These are phyloP conservation scores for Russula earlei DNA, from an alignment of 768 basidiomycete genomes.

Conservation along the genomic window DNA sequence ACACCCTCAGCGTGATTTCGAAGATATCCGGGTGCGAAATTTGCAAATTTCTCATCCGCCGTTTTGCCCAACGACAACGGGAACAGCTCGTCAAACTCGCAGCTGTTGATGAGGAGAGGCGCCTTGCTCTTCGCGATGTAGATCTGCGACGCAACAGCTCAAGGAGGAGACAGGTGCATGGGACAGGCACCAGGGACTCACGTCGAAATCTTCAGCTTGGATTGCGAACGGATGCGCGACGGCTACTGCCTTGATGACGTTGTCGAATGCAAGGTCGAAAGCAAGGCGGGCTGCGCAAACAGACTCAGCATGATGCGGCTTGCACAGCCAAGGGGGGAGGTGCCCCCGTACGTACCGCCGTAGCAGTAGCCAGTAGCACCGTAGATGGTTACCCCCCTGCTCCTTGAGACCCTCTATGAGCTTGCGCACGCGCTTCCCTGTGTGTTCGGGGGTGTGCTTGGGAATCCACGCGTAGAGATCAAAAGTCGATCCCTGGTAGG, in stretches of 20 bases:
- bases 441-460: slow-evolving; percentile 17
- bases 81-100: slow-evolving; percentile 30
- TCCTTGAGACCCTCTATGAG: slow-evolving; percentile 25
- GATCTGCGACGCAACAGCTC: slow-evolving; percentile 20
- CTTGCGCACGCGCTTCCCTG: slow-evolving; percentile 20
- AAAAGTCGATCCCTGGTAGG: neutral
- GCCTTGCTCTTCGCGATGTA: slow-evolving; percentile 28
- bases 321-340: too few relatives aligned
- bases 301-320: neutral
- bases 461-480: slow-evolving; percentile 3
- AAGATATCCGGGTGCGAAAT: slow-evolving; percentile 31
- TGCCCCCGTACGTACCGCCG: slow-evolving; percentile 17
- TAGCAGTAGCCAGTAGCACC: slow-evolving; percentile 27
- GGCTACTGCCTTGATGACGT: slow-evolving; percentile 31
- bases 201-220: slow-evolving; percentile 32
- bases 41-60: slow-evolving; percentile 32
- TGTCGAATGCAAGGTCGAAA: slow-evolving; percentile 34
- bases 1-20: slow-evolving; percentile 31
- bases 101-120: slow-evolving; percentile 36
- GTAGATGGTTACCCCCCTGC: slow-evolving; percentile 25
- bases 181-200: too few relatives aligned
- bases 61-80: slow-evolving; percentile 26
- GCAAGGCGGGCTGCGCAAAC: slow-evolving; percentile 5
- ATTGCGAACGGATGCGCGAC: slow-evolving; percentile 41
- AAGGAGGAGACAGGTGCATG: too few relatives aligned